Conservation (phyloP, 768 basidiomycete species). For the Leccinellum rugosiceps region DNA sequence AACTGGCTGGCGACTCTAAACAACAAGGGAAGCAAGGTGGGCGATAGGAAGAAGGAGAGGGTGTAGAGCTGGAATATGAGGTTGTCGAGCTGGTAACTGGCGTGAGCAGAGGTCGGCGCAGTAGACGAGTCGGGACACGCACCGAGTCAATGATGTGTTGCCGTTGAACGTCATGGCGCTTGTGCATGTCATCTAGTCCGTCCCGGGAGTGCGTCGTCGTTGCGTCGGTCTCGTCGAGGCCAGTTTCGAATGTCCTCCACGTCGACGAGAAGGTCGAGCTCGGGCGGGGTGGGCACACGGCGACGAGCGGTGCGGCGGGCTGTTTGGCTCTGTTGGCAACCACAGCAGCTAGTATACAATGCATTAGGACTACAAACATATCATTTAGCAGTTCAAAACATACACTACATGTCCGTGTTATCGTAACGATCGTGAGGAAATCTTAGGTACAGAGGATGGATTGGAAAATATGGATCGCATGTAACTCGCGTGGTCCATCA, state of each 20-base stretch:
- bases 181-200: conserved; percentile 50
- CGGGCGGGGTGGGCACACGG: neutral
- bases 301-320: neutral
- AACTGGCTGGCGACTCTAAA: conserved; percentile 57
- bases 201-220: conserved; percentile 16
- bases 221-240: conserved; percentile 5
- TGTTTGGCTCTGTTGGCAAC: conserved; percentile 31
- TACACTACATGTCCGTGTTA: conserved; percentile 6
- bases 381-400: neutral
- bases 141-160: conserved; percentile 70
- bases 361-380: neutral
- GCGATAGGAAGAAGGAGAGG: conserved; percentile 75
- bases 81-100: conserved; percentile 53
- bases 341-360: neutral
- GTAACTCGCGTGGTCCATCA: conserved; percentile 30
- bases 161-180: conserved; percentile 61
- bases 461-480: conserved; percentile 20
- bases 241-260: neutral
- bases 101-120: conserved; percentile 10
- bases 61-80: conserved; percentile 71
- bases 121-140: conserved; percentile 24
- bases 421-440: conserved; percentile 2
- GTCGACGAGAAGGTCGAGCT: conserved; percentile 1
- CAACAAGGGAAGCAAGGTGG: conserved; percentile 44
- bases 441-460: conserved; percentile 4